Conservation (phyloP, 225 moss, liverwort and hornwort species). For the Ulota crispa region DNA sequence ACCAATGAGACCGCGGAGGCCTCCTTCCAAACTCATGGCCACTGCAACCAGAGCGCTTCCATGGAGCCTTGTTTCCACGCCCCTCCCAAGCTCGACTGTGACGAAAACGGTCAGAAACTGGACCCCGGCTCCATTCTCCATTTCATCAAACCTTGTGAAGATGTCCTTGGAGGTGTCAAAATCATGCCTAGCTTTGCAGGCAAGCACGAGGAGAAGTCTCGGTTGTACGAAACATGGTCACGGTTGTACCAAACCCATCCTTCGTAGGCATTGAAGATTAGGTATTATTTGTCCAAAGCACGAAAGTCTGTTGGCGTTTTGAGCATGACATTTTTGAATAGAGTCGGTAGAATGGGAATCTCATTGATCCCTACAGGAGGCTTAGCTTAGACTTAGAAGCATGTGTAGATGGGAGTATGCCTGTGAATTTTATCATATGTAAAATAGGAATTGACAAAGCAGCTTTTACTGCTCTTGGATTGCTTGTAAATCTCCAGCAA, state of each 20-base stretch:
- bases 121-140: conserved; percentile 40
- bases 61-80: conserved; percentile 80
- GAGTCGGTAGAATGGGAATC: conserved; percentile 13
- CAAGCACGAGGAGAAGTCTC: background rate
- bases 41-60: conserved; percentile 57
- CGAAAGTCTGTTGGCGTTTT: background rate
- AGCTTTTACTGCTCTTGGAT: background rate
- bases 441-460: background rate
- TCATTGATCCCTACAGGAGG: conserved; percentile 23
- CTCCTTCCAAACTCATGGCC: conserved; percentile 39
- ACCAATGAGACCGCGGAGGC: conserved; percentile 41
- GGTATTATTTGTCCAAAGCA: background rate
- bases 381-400: background rate
- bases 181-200: conserved; percentile 31
- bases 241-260: background rate
- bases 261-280: background rate
- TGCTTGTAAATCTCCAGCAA: background rate
- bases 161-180: conserved; percentile 66
- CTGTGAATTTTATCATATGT: conserved; percentile 15
- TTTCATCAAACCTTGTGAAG: conserved; percentile 70
- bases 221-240: background rate
- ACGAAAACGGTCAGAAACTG: conserved; percentile 28
- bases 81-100: conserved; percentile 52
- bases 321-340: background rate
- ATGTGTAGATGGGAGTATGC: background rate